Evolutionary conservation across 2,329 filamentous ascomycete genomes (phyloP), one percentile per base, ranked within the genome.

Genomic region (Trichophyton verrucosum): DNA sequence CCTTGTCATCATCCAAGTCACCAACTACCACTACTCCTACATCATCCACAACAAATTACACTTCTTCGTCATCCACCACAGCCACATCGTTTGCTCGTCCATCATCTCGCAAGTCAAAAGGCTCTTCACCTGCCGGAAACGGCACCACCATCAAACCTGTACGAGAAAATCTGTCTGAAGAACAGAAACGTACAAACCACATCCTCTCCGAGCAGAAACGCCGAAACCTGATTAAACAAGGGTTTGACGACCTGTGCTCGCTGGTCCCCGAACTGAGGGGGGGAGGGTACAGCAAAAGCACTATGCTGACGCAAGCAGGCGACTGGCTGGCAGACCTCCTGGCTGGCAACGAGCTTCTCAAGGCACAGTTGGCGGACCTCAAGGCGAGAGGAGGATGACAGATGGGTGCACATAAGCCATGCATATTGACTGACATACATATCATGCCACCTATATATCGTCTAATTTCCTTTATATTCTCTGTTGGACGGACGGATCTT

Each of bases 181-280:
- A 87, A 63, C 87, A 94, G 73, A 94, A 92, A 73, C 81, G 89
- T 53, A 86, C 86, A 68, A 95, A 96, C 66, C 89, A 95, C 69
- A 94, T 95, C 65, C 80, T 86, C 59, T 94, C 89, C 59, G 90
- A 95, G 70, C 89, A 95, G 74, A 95, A 94, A 73, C 82, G 91
- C 38, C 81, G 90, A 56, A 89, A 89, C 27, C 77, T 91, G 55
- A 92, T 92, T 68, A 87, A 90, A 69, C 82, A 88, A 65, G 89
- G 89, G 0, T 95, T 92, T 67, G 87, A 91, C 49, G 87, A 92
- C 61, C 75, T 95, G n/a, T 83, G 83, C 65, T 80, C 84, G 30
- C 78, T 95, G 22, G 88, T 95, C 0, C 90, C 91, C 0, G 86
- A 85, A 15, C 78, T 95, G 9, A 82, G 81, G 60, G 85, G 83